Evolutionary conservation across 306 rosid species (phyloP).

Genomic region (Dalbergia oliveri): DNA sequence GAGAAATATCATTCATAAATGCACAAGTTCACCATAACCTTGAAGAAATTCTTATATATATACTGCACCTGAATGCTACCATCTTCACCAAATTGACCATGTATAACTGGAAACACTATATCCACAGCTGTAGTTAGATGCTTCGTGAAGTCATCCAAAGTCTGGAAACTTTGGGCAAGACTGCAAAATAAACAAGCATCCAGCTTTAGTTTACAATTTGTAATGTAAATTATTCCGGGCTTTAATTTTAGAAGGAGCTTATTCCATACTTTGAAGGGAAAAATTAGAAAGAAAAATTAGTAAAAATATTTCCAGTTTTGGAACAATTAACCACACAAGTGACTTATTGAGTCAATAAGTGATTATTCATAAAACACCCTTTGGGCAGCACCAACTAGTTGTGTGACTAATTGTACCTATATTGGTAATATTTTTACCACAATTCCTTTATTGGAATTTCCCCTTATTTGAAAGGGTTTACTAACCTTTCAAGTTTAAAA

Average conservation of each 20-base stretch:
- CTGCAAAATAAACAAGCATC: conserved; percentile 59
- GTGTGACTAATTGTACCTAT: not conserved
- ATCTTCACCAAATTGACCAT: conserved; percentile 95
- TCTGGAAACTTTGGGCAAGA: conserved; percentile 87
- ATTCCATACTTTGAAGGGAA: conserved; percentile 27
- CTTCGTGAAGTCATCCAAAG: conserved; percentile 74
- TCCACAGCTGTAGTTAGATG: conserved; percentile 87
- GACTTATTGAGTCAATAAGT: conserved; percentile 8
- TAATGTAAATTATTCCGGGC: conserved; percentile 23
- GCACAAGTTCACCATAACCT: conserved; percentile 1
- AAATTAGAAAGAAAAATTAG: not conserved
- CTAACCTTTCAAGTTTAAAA: conserved; percentile 90
- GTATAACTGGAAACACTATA: conserved; percentile 93
- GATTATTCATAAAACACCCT: conserved; percentile 7
- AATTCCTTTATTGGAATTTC: conserved; percentile 7
- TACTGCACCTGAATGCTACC: conserved; percentile 88
- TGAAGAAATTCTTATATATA: conserved; percentile 28
- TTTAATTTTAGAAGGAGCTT: not conserved
- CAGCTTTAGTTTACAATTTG: conserved; percentile 29
- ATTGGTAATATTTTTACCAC: conserved; percentile 2
- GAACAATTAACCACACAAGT: conserved; percentile 21
- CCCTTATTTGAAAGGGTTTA: conserved; percentile 15
- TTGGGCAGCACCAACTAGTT: conserved; percentile 13
- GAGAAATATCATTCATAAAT: conserved; percentile 33
- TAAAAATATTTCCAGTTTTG: conserved; percentile 9